Evolutionary conservation across 2,329 filamentous ascomycete genomes (phyloP), one percentile per base, ranked within the genome.

Genomic region (Ambrosiella cleistominuta): DNA sequence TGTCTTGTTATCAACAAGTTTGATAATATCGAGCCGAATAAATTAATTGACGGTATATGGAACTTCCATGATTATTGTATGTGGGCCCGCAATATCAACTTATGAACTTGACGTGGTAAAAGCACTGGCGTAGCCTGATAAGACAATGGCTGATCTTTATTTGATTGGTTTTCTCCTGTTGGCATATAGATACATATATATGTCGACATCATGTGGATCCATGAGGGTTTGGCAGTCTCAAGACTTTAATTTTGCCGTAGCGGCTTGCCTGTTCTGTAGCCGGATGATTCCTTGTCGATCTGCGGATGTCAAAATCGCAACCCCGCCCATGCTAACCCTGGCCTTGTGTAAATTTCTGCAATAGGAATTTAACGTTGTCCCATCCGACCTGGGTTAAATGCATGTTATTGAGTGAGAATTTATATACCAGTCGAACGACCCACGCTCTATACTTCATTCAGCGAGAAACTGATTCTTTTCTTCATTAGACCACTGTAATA

Each of bases 271-370:
- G 19, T 54, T 15, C 52, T 38, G 52, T 54, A 42, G 52, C 52
- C 17, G 52, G 52, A 54, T 27, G 8, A 27, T n/a, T 17, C 37
- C n/a, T 19, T 11, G 47, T 2, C 47, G 13, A 51, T 35, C 19
- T 36, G 27, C 17, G 2, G 39, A 8, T n/a, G n/a, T n/a, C 39
- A 42, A 42, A 42, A 42, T n/a, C n/a, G 6, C 12, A 54, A 54
- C 52, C 52, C 52, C 15, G 38, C 52, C 19, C 12, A 54, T 17
- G 9, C 38, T 54, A 54, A 54, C 52, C 52, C 52, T 54, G 38
- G 6, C 38, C 38, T 19, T 51, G 38, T 54, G 52, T 54, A 54
- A 54, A 54, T 54, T 36, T 54, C 52, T 54, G 52, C 52, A 54
- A 44, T 15, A 19, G 52, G 52, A 42, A 54, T 54, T 42, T 11